Conservation (phyloP, 768 basidiomycete genomes). For the Tylopilus balloui region DNA sequence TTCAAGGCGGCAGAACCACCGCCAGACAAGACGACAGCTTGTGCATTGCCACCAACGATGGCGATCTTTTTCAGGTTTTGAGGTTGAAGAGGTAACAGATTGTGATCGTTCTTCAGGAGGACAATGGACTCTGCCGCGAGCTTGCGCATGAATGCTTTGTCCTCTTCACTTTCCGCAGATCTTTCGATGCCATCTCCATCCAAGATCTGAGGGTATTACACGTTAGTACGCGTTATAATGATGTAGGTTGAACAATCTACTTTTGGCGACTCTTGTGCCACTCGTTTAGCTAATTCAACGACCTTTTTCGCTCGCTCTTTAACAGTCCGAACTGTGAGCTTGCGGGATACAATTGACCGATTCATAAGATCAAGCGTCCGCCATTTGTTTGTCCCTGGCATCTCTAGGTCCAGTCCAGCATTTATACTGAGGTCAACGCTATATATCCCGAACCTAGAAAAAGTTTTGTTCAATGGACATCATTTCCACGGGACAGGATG, state of each 20-base stretch:
- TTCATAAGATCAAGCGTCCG: conserved; percentile 64
- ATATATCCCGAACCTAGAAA: conserved; percentile 64
- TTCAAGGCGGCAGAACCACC: conserved; percentile 72
- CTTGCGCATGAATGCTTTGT: conserved; percentile 57
- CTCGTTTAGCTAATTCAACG: conserved; percentile 65
- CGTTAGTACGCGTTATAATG: not conserved
- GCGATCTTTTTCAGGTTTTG: conserved; percentile 60
- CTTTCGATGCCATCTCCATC: conserved; percentile 68
- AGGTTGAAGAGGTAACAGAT: conserved; percentile 36
- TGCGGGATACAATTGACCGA: conserved; percentile 54
- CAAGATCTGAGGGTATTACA: conserved; percentile 48
- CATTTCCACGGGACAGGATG: not conserved
- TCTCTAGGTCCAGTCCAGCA: conserved; percentile 77
- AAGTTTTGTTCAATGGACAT: not conserved
- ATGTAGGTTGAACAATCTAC: conserved; percentile 27
- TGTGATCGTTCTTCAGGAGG: conserved; percentile 64
- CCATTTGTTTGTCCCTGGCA: conserved; percentile 78
- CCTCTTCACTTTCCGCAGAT: conserved; percentile 56
- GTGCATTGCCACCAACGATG: conserved; percentile 65
- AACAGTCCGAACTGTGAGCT: conserved; percentile 59
- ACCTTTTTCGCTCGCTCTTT: conserved; percentile 65
- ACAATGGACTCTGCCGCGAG: conserved; percentile 71
- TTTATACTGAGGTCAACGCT: conserved; percentile 60
- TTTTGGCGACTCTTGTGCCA: conserved; percentile 62
- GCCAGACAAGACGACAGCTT: conserved; percentile 64